Percentiles rank a stretch among this genome's conserved stretches.
Conservation (phyloP, 108 stramenopile species). For the Pseudonitzschia delicatissima region DNA sequence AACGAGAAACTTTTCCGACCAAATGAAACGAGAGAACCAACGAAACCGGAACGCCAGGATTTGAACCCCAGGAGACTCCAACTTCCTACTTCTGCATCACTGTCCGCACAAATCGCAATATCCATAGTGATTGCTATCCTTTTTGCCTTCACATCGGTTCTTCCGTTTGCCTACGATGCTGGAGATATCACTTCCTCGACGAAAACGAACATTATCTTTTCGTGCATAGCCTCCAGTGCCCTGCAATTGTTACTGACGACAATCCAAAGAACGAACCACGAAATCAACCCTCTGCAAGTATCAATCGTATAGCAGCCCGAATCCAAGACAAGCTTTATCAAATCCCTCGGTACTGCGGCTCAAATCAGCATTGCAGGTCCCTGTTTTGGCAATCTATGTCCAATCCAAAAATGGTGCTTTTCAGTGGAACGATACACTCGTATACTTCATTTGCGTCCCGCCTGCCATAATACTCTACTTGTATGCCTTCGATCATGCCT, state of each 20-base stretch:
- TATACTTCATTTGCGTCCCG: background rate
- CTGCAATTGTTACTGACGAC: constrained; percentile 21
- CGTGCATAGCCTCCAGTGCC: background rate
- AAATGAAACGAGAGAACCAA: background rate
- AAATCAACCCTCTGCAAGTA: constrained; percentile 27
- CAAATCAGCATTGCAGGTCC: background rate
- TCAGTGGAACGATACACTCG: background rate
- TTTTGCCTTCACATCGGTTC: constrained; percentile 16
- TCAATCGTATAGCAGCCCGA: constrained; percentile 7
- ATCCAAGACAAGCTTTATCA: background rate
- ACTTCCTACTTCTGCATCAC: constrained; percentile 2
- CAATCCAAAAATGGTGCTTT: background rate
- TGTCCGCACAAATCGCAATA: constrained; percentile 16
- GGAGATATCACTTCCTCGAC: background rate
- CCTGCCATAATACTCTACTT: constrained; percentile 18
- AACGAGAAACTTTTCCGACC: constrained; percentile 13
- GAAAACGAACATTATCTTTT: constrained; percentile 9
- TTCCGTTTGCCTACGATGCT: constrained; percentile 5
- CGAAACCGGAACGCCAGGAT: background rate
- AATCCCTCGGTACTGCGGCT: background rate
- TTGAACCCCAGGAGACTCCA: constrained; percentile 26
- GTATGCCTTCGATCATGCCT: constrained; percentile 19
- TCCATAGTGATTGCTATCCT: constrained; percentile 12
- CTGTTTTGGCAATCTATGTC: background rate
- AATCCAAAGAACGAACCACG: constrained; percentile 29